A percentile compares a stretch with the other conserved stretches of the same genome.
These are phyloP conservation scores for Leucaena leucocephala DNA, from an alignment of 306 rosid species.

Conservation along the genomic window DNA sequence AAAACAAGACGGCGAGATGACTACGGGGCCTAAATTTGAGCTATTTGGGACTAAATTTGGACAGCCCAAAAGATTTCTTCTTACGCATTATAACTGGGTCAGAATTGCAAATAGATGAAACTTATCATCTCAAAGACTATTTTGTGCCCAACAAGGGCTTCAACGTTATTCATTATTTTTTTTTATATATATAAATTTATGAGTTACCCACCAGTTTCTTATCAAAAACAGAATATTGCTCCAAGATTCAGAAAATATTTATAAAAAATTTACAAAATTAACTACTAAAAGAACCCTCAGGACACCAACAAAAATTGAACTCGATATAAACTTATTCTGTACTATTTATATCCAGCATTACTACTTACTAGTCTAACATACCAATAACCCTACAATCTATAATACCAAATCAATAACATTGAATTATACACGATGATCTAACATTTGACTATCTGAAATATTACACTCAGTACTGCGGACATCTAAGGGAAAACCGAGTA, in stretches of 20 bases:
- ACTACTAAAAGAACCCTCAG: too few relatives aligned
- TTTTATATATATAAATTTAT: too few relatives aligned
- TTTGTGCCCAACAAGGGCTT: background rate
- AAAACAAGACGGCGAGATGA: background rate
- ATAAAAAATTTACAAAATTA: too few relatives aligned
- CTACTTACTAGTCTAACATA: background rate
- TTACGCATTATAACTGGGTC: too few relatives aligned
- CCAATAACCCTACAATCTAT: background rate
- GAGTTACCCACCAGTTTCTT: too few relatives aligned
- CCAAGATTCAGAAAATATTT: too few relatives aligned
- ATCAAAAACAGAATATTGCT: too few relatives aligned
- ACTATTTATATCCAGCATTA: too few relatives aligned
- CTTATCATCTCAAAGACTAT: background rate
- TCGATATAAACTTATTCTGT: too few relatives aligned
- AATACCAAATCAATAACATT: background rate
- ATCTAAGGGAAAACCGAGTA: constrained; percentile 20
- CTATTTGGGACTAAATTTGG: background rate
- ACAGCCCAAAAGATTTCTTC: background rate
- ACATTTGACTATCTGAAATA: background rate
- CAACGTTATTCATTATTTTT: too few relatives aligned
- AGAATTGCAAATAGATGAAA: background rate
- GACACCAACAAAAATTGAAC: too few relatives aligned
- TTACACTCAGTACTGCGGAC: background rate
- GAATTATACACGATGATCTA: background rate
- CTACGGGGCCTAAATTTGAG: background rate